Base-by-base conservation (phyloP, 495 filamentous ascomycete species). In the Trichoderma reesei region DNA sequence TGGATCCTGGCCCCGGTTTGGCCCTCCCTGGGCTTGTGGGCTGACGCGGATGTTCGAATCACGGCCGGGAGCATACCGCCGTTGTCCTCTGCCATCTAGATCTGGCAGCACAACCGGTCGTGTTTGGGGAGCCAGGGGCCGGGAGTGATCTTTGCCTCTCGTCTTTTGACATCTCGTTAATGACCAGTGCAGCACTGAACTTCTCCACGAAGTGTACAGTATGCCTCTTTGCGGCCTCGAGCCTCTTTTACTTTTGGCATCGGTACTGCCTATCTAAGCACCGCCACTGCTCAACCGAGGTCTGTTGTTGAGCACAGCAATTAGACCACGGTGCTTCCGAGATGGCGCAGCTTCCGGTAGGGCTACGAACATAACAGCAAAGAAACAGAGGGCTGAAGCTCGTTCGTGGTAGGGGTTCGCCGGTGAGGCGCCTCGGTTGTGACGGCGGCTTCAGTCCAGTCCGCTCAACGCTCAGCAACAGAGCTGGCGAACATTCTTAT, bases 1-100 rank as follows among this genome's bases (percentile, higher is more conserved):
- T 26, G 26, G 26, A 26, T 26, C 26, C 26, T 26, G 26, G 26
- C 26, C 26, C 26, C 6, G 38, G 38, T 39, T 39, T 39, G 38
- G 38, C 11, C 38, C 38, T 7, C 38, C 31, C 34, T 26, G 26
- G 26, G 26, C 51, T 26, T 56, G 51, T 13, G 20, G 51, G 51
- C 51, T 56, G 51, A 56, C 51, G 26, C 51, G 51, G 51, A 56
- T 56, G 26, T 13, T 56, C 34, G 51, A 56, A 56, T 13, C 51
- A 56, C 51, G 20, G 11, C 26, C 20, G 51, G 51, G 8, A 56
- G 31, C 26, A 14, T 56, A 33, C 31, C 9, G 31, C 11, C 16
- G 51, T 31, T 8, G 5, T 34, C 51, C 16, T 14, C 10, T 56
- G 51, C 26, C 51, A 56, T 56, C 26, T 16, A 56, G 51, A 56